A percentile compares a stretch with the other conserved stretches of the same genome.
These are phyloP conservation scores for Lithospermum erythrorhizon DNA, from an alignment of 257 asterid genomes.

Conservation along the genomic window DNA sequence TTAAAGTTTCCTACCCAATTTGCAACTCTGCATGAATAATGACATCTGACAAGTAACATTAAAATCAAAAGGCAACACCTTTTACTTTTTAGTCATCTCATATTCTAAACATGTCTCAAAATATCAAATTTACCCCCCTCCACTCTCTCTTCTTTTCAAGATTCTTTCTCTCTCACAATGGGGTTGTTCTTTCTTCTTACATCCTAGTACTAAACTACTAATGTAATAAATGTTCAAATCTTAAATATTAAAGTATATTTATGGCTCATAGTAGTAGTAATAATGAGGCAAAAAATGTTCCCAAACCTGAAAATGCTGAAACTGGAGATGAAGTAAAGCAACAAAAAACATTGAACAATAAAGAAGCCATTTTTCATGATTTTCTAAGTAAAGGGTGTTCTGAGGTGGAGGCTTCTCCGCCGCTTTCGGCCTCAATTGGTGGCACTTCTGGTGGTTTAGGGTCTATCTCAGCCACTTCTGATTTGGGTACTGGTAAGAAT, in stretches of 20 bases:
- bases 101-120: too few relatives aligned
- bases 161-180: neutral
- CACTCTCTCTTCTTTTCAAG: too few relatives aligned
- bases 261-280: conserved; percentile 70
- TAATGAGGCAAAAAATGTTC: conserved; percentile 18
- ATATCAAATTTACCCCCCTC: too few relatives aligned
- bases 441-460: too few relatives aligned
- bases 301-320: conserved; percentile 15
- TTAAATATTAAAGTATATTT: too few relatives aligned
- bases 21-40: too few relatives aligned
- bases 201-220: neutral
- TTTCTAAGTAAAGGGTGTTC: conserved; percentile 63
- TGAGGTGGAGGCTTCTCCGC: conserved; percentile 31
- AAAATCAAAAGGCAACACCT: too few relatives aligned
- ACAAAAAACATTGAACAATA: neutral
- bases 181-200: conserved; percentile 7
- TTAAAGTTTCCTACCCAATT: too few relatives aligned
- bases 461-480: conserved; percentile 42
- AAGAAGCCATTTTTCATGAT: conserved; percentile 64
- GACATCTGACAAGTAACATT: too few relatives aligned
- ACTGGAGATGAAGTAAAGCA: conserved; percentile 43
- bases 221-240: neutral
- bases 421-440: conserved; percentile 37
- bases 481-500: conserved; percentile 66
- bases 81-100: too few relatives aligned